Percentiles rank a stretch among this genome's conserved stretches.
Conservation (phyloP, 148 eudicot genomes). For the Drosera capensis region DNA sequence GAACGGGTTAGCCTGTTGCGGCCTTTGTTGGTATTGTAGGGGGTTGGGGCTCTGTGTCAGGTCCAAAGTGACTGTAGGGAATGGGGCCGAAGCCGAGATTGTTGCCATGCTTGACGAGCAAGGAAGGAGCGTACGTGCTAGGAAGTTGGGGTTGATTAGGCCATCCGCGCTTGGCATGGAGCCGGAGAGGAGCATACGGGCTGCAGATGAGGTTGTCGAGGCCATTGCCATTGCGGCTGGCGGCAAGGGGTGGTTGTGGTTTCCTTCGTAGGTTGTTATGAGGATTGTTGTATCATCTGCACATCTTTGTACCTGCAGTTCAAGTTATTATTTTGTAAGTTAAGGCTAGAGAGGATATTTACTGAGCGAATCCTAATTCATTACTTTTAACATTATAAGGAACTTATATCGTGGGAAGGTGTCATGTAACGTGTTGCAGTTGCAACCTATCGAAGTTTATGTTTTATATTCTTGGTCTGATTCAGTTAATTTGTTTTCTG, state of each 20-base stretch:
- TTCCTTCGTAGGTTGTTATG: slow-evolving; percentile 27
- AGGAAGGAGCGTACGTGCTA: slow-evolving; percentile 13
- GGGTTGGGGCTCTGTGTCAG: slow-evolving; percentile 8
- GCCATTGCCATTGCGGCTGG: slow-evolving; percentile 25
- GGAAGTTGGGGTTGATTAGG: slow-evolving; percentile 20
- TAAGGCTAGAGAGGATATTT: too few species aligned
- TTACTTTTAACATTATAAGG: too few species aligned
- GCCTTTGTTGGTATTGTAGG: neutral
- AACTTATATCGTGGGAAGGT: too few species aligned
- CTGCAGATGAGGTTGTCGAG: slow-evolving; percentile 25
- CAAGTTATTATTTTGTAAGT: neutral
- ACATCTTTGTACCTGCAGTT: slow-evolving; percentile 33
- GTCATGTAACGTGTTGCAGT: too few species aligned
- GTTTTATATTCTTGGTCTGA: too few species aligned
- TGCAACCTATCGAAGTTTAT: too few species aligned
- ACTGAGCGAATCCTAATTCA: too few species aligned
- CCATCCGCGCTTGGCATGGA: slow-evolving; percentile 17
- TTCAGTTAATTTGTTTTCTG: too few species aligned
- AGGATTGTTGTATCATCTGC: slow-evolving; percentile 19
- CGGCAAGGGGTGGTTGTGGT: slow-evolving; percentile 27
- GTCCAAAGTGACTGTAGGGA: slow-evolving; percentile 26
- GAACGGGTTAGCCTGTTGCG: neutral
- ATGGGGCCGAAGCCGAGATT: slow-evolving; percentile 25
- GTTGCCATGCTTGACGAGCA: slow-evolving; percentile 28
- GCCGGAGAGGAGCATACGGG: slow-evolving; percentile 22